A percentile compares a stretch with the other conserved stretches of the same genome.
These are phyloP conservation scores for Fonsecaea multimorphosa DNA, from an alignment of 2,329 filamentous ascomycete species.

Conservation along the genomic window DNA sequence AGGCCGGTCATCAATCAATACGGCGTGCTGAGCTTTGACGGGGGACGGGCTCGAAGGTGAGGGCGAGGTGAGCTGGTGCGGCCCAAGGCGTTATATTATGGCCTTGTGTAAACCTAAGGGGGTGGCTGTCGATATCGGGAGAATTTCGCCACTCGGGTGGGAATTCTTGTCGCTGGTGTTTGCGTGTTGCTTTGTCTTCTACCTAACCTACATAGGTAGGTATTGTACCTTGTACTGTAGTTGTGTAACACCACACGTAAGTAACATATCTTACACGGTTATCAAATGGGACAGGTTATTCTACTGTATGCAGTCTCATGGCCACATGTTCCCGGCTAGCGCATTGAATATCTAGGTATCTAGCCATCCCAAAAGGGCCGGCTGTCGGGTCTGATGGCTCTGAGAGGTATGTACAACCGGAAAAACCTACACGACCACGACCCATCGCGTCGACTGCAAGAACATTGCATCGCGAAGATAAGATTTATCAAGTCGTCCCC, in stretches of 20 bases:
- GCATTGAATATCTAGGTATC: neutral
- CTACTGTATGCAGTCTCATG: neutral
- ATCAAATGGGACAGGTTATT: neutral
- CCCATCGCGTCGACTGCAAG: neutral
- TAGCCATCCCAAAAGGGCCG: neutral
- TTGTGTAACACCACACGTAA: too few species aligned
- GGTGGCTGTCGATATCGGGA: neutral
- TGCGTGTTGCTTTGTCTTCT: too few species aligned
- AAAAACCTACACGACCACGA: neutral
- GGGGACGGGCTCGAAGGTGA: neutral
- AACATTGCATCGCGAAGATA: too few species aligned
- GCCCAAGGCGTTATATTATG: too few species aligned
- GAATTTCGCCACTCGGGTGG: too few species aligned
- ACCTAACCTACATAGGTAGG: too few species aligned
- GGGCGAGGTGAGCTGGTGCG: neutral
- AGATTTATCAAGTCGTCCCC: slow-evolving; percentile 15
- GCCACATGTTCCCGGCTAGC: neutral
- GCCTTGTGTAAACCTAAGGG: too few species aligned
- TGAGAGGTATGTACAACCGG: neutral
- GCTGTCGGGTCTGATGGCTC: neutral
- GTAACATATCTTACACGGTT: neutral
- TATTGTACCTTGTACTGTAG: too few species aligned
- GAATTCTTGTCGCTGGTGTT: too few species aligned
- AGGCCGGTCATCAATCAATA: slow-evolving; percentile 4
- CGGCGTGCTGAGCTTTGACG: neutral